Percentiles rank a stretch among this genome's conserved stretches.
These are phyloP conservation scores for Ogataea paradorogensis DNA, from an alignment of 805 yeast species.

Conservation along the genomic window DNA sequence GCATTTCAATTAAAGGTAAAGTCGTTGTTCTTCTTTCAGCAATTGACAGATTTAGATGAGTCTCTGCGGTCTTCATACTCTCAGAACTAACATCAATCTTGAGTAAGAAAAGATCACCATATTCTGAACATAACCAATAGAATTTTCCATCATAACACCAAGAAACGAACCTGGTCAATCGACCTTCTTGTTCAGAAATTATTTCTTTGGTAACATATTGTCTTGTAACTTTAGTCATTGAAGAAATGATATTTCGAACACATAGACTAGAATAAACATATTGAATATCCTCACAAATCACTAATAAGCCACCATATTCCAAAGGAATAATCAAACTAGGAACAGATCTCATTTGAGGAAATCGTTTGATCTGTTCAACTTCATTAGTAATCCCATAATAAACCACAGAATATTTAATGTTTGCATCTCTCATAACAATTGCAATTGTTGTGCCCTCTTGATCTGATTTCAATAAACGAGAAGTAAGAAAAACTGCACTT, in stretches of 20 bases:
- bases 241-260: conserved; percentile 4
- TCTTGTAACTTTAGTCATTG: conserved; percentile 1
- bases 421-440: conserved; percentile 16
- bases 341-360: conserved; percentile 13
- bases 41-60: conserved; percentile 7
- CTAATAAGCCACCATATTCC: conserved; percentile 13
- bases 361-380: conserved; percentile 7
- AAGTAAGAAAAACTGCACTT: conserved; percentile 12
- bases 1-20: conserved; percentile 5
- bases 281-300: conserved; percentile 19
- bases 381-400: conserved; percentile 13
- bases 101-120: conserved; percentile 8
- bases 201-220: conserved; percentile 10
- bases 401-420: conserved; percentile 16
- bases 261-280: conserved; percentile 18
- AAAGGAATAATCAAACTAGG: conserved; percentile 21
- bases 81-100: conserved; percentile 1
- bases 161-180: conserved; percentile 9
- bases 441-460: conserved; percentile 17
- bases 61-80: conserved; percentile 5
- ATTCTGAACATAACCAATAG: conserved; percentile 8
- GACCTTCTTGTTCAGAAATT: conserved; percentile 13
- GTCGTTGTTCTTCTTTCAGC: conserved; percentile 10
- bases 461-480: background rate
- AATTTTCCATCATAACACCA: conserved; percentile 2